A percentile compares a stretch with the other conserved stretches of the same genome.
phyloP scores from a whole-genome alignment of 768 basidiomycete genomes.

The Russula emetica region DNA sequence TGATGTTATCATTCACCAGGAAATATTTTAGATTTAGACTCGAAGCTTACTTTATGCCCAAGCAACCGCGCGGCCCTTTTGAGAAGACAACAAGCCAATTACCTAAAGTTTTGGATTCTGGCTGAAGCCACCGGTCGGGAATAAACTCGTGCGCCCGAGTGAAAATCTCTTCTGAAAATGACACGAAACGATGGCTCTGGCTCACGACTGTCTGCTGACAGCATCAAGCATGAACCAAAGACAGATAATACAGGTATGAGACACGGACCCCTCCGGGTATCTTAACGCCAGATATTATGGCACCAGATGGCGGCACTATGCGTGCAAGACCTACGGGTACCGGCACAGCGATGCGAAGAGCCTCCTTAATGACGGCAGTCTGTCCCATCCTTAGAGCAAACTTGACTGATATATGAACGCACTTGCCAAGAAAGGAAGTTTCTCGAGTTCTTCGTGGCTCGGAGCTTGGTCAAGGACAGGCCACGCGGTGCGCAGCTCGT shows the following conservation, averaged over 20 bases:
- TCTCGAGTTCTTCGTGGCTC: constrained; percentile 17
- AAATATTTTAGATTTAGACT: no score
- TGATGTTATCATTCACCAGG: not conserved
- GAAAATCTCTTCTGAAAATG: constrained; percentile 16
- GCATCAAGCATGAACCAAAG: not conserved
- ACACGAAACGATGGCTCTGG: constrained; percentile 22
- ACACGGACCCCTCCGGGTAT: constrained; percentile 19
- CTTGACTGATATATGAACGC: not conserved
- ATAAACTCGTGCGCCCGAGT: constrained; percentile 16
- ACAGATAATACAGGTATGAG: not conserved
- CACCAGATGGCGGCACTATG: constrained; percentile 11
- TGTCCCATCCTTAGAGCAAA: not conserved
- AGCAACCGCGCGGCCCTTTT: constrained; percentile 27
- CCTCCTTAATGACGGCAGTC: constrained; percentile 21
- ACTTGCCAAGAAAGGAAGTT: constrained; percentile 19
- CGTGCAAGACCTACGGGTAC: constrained; percentile 12
- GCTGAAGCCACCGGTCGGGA: constrained; percentile 27
- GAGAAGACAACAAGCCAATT: constrained; percentile 25
- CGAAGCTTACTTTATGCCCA: constrained; percentile 27
- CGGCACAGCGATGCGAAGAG: not conserved
- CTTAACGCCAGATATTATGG: constrained; percentile 1
- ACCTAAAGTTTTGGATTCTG: constrained; percentile 18
- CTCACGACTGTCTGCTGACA: constrained; percentile 10
- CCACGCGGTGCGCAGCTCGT: constrained; percentile 7
- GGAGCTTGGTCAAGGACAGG: constrained; percentile 11